Percentiles rank a stretch among this genome's conserved stretches.
These are phyloP conservation scores for Amyloporia xantha DNA, from an alignment of 768 basidiomycete species.

Conservation along the genomic window DNA sequence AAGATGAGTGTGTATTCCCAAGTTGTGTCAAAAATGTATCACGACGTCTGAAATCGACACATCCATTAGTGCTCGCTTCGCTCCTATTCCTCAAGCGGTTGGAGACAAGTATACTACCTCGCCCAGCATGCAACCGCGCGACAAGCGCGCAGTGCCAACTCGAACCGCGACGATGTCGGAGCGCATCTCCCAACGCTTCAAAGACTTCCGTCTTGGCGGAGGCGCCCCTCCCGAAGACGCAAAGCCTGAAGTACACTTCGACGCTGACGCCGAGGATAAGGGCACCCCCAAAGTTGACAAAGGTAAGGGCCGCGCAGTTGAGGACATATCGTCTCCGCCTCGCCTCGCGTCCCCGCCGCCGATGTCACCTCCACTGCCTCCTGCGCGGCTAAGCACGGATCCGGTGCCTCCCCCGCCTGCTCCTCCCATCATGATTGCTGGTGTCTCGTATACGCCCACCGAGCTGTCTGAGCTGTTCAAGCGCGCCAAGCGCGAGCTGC, in stretches of 20 bases:
- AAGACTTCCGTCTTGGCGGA: slow-evolving; percentile 64
- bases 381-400: slow-evolving; percentile 28
- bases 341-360: slow-evolving; percentile 49
- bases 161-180: slow-evolving; percentile 80
- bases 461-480: slow-evolving; percentile 64
- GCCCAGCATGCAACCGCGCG: slow-evolving; percentile 53
- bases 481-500: slow-evolving; percentile 67
- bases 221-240: slow-evolving; percentile 8
- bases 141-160: slow-evolving; percentile 36
- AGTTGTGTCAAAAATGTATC: neutral
- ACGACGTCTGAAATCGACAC: too few species aligned
- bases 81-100: slow-evolving; percentile 51
- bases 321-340: slow-evolving; percentile 25
- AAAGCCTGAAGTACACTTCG: slow-evolving; percentile 23
- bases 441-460: slow-evolving; percentile 57
- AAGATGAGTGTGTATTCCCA: slow-evolving; percentile 72
- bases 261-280: slow-evolving; percentile 24
- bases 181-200: slow-evolving; percentile 77
- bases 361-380: slow-evolving; percentile 55
- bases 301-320: slow-evolving; percentile 66
- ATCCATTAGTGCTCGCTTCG: slow-evolving; percentile 70
- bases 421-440: slow-evolving; percentile 65
- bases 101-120: slow-evolving; percentile 80
- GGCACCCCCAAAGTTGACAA: slow-evolving; percentile 64
- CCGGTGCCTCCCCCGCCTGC: slow-evolving; percentile 33